Evolutionary conservation across 768 basidiomycete genomes (phyloP), one percentile per base, ranked within the genome.

Genomic region (Cyclocybe cylindracea): DNA sequence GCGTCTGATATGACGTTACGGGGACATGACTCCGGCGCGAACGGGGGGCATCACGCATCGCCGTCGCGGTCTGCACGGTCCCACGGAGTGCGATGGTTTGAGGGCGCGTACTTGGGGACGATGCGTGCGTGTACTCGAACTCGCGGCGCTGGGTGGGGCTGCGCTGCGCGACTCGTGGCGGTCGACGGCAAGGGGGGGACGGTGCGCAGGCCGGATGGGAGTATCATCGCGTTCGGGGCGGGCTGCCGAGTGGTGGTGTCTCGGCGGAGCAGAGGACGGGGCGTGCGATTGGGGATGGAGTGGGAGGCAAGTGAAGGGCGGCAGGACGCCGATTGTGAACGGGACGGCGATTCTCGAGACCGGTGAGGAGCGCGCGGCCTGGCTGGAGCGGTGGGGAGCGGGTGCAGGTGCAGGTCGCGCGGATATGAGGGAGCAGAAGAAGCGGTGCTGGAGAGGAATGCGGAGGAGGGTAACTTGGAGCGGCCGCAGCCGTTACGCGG

Each of bases 321-420:
- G 67, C 37, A 74, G 78, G 16, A 70, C 72, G 41, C 78, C 79
- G 6, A 74, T 82, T 34, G 66, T 75, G 40, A 65, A 63, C n/a
- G n/a, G 70, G 5, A 72, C 72, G 10, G 64, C 77, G 31, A 89
- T 88, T 84, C 60, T 88, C 88, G 18, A 73, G 85, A 44, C 85
- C 86, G 41, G 76, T 79, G 47, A 78, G 80, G 16, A 11, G 67
- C n/a, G n/a, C 73, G 56, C 59, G 51, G 16, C 39, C 29, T 11
- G 74, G 48, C 70, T 52, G 78, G 67, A 70, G 69, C 68, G 24
- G 75, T 79, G 72, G 89, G n/a, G 79, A 85, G 64, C 77, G 88
- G 41, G 64, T 62, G 41, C 56, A 48, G 29, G 64, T 65, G 33
- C 64, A 65, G 56, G 60, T 63, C 38, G 68, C 69, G 59, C 64